Percentiles rank a stretch among this genome's conserved stretches.
Evolutionary conservation across 75 land plant species (phyloP).

Genomic region (Sequoia sempervirens): DNA sequence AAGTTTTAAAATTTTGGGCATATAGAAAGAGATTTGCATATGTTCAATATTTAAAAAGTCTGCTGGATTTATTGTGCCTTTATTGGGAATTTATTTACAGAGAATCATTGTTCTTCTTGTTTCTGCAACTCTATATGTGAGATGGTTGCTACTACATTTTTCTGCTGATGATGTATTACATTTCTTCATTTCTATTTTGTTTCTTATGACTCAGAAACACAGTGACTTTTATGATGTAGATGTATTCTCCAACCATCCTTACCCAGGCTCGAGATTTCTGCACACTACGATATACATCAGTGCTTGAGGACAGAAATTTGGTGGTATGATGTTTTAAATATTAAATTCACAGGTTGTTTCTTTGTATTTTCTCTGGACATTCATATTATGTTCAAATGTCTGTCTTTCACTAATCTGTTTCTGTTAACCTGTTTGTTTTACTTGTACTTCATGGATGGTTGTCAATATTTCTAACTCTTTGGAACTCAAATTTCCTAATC

Average conservation of each 20-base stretch:
- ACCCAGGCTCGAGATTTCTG: constrained; percentile 43
- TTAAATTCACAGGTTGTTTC: not conserved
- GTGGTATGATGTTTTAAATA: constrained; percentile 21
- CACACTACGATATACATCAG: constrained; percentile 40
- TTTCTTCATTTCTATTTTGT: not conserved
- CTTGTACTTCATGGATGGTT: not conserved
- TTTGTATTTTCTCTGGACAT: not conserved
- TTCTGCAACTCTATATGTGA: not conserved
- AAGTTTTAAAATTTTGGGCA: not conserved
- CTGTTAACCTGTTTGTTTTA: not conserved
- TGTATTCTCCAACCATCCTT: constrained; percentile 48
- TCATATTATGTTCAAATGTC: not conserved
- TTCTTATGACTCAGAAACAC: not conserved
- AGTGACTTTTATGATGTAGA: constrained; percentile 11
- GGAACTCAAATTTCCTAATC: not conserved
- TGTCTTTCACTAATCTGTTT: not conserved
- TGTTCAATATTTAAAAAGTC: not conserved
- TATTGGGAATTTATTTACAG: not conserved
- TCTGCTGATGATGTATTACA: not conserved
- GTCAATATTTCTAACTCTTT: not conserved
- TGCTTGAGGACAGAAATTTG: constrained; percentile 34
- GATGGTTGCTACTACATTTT: not conserved
- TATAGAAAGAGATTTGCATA: not conserved
- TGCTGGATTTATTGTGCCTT: constrained; percentile 1
- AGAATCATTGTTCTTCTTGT: not conserved